Conservation (phyloP, 768 basidiomycete genomes). For the Artomyces pyxidatus region DNA sequence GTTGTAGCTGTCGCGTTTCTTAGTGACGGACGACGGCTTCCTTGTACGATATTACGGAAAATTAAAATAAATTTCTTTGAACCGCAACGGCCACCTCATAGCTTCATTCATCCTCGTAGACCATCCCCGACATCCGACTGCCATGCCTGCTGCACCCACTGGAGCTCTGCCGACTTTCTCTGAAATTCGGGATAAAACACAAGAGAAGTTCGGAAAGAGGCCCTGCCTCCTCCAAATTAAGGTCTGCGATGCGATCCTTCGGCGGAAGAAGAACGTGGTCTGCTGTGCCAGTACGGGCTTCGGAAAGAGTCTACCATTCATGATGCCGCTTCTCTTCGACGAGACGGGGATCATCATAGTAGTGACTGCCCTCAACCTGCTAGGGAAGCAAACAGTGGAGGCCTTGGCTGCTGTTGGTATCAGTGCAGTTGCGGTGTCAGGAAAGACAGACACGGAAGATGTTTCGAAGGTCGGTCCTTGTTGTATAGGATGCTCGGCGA, state of each 20-base stretch:
- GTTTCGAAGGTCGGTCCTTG: slow-evolving; percentile 2
- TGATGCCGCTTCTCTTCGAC: background rate
- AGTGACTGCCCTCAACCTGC: background rate
- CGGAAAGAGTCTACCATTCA: background rate
- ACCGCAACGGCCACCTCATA: too few relatives aligned
- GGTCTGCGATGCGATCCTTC: background rate
- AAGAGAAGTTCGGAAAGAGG: background rate
- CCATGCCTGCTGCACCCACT: background rate
- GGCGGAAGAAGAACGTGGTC: background rate
- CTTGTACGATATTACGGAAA: too few relatives aligned
- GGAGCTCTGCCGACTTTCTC: background rate
- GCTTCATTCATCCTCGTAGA: too few relatives aligned
- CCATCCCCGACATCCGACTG: too few relatives aligned
- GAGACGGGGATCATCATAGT: background rate
- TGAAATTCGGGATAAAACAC: background rate
- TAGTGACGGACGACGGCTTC: too few relatives aligned
- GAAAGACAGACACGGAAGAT: background rate
- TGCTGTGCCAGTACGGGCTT: background rate
- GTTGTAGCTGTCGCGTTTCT: too few relatives aligned
- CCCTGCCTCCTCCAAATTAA: background rate
- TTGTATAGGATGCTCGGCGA: background rate
- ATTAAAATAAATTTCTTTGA: too few relatives aligned
- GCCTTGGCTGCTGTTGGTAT: background rate
- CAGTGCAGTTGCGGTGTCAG: slow-evolving; percentile 1
- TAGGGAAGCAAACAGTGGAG: slow-evolving; percentile 6